phyloP scores from a whole-genome alignment of 768 basidiomycete genomes.

The Tulasnella sp. region DNA sequence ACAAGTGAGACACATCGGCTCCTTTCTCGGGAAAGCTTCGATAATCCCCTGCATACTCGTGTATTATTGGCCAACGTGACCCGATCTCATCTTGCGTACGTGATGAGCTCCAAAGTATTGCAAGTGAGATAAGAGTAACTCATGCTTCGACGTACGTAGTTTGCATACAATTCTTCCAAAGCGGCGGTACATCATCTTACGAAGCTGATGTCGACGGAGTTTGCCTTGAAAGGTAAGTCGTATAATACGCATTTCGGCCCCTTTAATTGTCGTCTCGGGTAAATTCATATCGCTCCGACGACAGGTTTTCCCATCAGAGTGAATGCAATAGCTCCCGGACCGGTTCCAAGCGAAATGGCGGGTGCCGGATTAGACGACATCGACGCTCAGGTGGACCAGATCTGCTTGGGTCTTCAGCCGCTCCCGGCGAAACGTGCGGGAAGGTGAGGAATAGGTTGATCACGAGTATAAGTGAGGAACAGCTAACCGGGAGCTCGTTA shows the following conservation, averaged over 20 bases:
- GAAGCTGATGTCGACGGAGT: conserved; percentile 62
- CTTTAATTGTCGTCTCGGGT: not conserved
- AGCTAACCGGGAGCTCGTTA: not conserved
- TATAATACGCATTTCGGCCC: too few relatives aligned
- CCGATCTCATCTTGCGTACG: too few relatives aligned
- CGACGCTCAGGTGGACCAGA: conserved; percentile 28
- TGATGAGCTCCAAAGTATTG: too few relatives aligned
- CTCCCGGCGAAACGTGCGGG: conserved; percentile 55
- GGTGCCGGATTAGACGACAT: not conserved
- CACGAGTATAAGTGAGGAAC: not conserved
- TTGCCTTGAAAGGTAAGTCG: conserved; percentile 54
- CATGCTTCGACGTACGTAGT: too few relatives aligned
- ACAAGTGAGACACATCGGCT: too few relatives aligned
- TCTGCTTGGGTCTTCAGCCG: conserved; percentile 48
- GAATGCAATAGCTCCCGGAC: conserved; percentile 9
- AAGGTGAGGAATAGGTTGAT: conserved; percentile 38
- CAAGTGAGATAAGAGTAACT: too few relatives aligned
- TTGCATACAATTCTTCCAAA: conserved; percentile 72
- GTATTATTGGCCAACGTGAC: too few relatives aligned
- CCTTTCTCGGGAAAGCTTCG: too few relatives aligned
- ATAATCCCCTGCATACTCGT: too few relatives aligned
- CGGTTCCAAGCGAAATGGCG: conserved; percentile 13
- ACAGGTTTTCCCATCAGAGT: not conserved
- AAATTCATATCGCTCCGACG: not conserved
- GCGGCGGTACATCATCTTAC: conserved; percentile 70